Evolutionary conservation across 257 asterid genomes (phyloP).

Genomic region (Solanum boliviense): DNA sequence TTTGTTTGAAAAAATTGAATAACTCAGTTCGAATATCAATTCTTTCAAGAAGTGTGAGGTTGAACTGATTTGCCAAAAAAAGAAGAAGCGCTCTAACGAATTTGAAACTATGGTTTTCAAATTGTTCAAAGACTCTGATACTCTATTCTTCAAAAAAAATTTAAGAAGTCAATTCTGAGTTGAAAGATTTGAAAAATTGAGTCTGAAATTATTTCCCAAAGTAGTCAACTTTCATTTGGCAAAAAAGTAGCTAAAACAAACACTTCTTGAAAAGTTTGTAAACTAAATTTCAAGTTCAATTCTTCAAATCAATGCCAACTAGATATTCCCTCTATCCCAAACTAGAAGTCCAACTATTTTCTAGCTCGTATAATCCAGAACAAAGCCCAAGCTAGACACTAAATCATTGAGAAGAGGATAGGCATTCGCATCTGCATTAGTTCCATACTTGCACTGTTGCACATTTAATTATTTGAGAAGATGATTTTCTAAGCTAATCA

Average conservation of each 20-base stretch:
- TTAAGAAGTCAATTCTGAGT: not conserved
- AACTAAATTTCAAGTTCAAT: not conserved
- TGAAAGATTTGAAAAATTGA: not conserved
- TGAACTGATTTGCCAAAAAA: not conserved
- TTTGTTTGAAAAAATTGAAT: not conserved
- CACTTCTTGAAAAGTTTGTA: not conserved
- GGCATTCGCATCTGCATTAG: not conserved
- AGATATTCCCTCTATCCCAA: not conserved
- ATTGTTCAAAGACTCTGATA: not conserved
- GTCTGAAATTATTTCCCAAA: not conserved
- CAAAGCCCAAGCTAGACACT: not conserved
- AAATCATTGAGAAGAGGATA: not conserved
- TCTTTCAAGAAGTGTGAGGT: not conserved
- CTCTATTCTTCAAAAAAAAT: not conserved
- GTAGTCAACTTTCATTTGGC: not conserved
- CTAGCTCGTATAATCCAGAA: not conserved
- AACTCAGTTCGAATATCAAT: not conserved
- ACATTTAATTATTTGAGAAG: not conserved
- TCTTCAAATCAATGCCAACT: not conserved
- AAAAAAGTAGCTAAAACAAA: not conserved
- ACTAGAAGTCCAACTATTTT: not conserved
- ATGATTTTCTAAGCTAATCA: not conserved
- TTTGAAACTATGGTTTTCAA: not conserved
- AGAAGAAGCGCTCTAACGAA: fast-evolving
- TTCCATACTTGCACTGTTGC: not conserved